Evolutionary conservation across 2,329 filamentous ascomycete species (phyloP).

Genomic region (Trichophyton schoenleinii): DNA sequence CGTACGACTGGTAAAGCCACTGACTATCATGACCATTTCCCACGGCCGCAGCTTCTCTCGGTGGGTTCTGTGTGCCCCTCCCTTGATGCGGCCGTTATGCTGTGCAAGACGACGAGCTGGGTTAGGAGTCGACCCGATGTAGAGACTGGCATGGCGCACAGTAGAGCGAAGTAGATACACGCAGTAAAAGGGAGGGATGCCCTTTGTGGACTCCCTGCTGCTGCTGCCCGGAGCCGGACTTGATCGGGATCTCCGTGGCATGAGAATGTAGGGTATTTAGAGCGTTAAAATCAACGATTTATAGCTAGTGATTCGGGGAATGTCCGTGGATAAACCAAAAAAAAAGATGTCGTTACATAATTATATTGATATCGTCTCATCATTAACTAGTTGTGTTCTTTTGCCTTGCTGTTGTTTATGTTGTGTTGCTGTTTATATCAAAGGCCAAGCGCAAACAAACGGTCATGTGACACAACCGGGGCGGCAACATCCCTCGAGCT

Average conservation of each 20-base stretch:
- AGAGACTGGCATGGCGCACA: slow-evolving; percentile 54
- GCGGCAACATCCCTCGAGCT: not conserved
- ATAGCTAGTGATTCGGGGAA: not conserved
- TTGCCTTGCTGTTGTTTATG: not conserved
- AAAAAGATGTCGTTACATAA: too few species aligned
- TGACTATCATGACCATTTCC: slow-evolving; percentile 79
- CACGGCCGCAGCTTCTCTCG: slow-evolving; percentile 60
- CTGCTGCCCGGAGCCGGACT: not conserved
- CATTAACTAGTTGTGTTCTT: not conserved
- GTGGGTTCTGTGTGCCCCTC: slow-evolving; percentile 68
- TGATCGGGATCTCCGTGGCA: not conserved
- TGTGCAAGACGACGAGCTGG: slow-evolving; percentile 73
- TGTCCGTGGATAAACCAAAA: too few species aligned
- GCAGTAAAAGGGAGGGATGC: slow-evolving; percentile 79
- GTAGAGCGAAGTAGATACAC: slow-evolving; percentile 87
- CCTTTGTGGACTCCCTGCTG: slow-evolving; percentile 18
- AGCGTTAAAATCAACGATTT: not conserved
- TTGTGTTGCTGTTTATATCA: not conserved
- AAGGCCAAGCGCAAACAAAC: not conserved
- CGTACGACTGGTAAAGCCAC: slow-evolving; percentile 75
- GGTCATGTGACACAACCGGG: not conserved
- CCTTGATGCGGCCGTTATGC: slow-evolving; percentile 75
- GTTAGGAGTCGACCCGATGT: slow-evolving; percentile 86
- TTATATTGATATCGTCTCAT: not conserved
- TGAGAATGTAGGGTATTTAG: not conserved